Conservation (phyloP, 202 grass and related monocot genomes). For the Zizania palustris region DNA sequence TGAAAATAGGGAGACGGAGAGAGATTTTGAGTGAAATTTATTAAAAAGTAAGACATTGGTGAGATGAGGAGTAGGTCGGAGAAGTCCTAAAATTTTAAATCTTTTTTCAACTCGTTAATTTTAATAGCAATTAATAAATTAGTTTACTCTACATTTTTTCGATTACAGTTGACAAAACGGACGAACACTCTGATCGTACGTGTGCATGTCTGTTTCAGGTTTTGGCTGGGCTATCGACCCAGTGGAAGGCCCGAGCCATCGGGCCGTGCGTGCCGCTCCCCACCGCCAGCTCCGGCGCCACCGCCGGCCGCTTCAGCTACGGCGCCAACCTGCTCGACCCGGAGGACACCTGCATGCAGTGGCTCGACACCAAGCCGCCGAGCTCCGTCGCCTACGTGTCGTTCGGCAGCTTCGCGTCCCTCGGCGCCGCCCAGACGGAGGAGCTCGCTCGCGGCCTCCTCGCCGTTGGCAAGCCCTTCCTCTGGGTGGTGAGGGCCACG, state of each 20-base stretch:
- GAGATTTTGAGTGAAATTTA: too few relatives aligned
- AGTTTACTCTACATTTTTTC: neutral
- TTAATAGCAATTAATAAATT: too few relatives aligned
- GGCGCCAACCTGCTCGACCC: conserved; percentile 58
- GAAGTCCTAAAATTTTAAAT: too few relatives aligned
- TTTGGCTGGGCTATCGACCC: conserved; percentile 34
- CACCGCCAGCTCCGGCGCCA: neutral
- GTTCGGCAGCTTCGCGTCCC: conserved; percentile 69
- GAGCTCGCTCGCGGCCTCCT: conserved; percentile 62
- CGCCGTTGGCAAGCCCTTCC: conserved; percentile 52
- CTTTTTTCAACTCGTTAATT: too few relatives aligned
- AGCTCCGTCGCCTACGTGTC: conserved; percentile 63
- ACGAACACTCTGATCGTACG: neutral
- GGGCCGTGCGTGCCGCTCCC: conserved; percentile 68
- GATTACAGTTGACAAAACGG: neutral
- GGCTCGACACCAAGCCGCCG: conserved; percentile 52
- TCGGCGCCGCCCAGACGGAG: conserved; percentile 53
- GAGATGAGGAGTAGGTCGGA: too few relatives aligned
- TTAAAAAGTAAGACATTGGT: too few relatives aligned
- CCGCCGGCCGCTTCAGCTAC: conserved; percentile 15
- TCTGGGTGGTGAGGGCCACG: conserved; percentile 70
- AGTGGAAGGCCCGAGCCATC: conserved; percentile 51
- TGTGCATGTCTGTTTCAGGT: conserved; percentile 37
- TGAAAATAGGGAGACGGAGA: too few relatives aligned
- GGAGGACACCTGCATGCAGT: conserved; percentile 67